Evolutionary conservation across 1,139 yeast species (phyloP).

Genomic region (Yamadazyma diddensiae): DNA sequence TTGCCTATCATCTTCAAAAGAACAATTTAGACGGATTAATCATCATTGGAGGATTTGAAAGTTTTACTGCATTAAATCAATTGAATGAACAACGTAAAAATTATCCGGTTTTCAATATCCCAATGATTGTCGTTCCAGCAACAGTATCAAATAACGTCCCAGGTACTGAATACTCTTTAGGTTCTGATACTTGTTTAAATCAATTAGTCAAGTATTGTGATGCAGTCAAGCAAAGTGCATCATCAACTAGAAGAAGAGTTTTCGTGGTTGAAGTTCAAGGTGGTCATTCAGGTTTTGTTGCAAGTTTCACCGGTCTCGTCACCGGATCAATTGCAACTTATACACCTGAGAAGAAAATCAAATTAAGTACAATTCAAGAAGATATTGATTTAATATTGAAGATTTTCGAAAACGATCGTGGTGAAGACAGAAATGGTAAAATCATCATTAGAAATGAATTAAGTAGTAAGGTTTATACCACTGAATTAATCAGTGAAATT

Average conservation of each 20-base stretch:
- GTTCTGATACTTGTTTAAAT: slow-evolving; percentile 77
- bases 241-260: slow-evolving; percentile 73
- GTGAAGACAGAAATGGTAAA: slow-evolving; percentile 74
- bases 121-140: slow-evolving; percentile 92
- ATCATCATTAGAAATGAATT: slow-evolving; percentile 80
- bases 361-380: slow-evolving; percentile 66
- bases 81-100: slow-evolving; percentile 66
- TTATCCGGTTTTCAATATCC: slow-evolving; percentile 90
- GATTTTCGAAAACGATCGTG: slow-evolving; percentile 55
- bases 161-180: slow-evolving; percentile 78
- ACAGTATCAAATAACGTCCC: slow-evolving; percentile 83
- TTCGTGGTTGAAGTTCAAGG: slow-evolving; percentile 87
- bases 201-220: slow-evolving; percentile 75
- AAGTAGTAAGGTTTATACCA: slow-evolving; percentile 79
- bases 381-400: slow-evolving; percentile 46
- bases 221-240: slow-evolving; percentile 74
- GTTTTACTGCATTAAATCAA: slow-evolving; percentile 78
- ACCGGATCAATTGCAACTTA: slow-evolving; percentile 76
- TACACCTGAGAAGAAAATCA: slow-evolving; percentile 77
- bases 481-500: slow-evolving; percentile 79
- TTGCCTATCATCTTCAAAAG: slow-evolving; percentile 88
- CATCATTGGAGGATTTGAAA: slow-evolving; percentile 95
- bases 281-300: slow-evolving; percentile 78
- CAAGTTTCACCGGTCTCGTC: slow-evolving; percentile 64
- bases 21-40: slow-evolving; percentile 81